These are phyloP conservation scores for Haplographium delicatum DNA, from an alignment of 495 filamentous ascomycete species.

Conservation along the genomic window DNA sequence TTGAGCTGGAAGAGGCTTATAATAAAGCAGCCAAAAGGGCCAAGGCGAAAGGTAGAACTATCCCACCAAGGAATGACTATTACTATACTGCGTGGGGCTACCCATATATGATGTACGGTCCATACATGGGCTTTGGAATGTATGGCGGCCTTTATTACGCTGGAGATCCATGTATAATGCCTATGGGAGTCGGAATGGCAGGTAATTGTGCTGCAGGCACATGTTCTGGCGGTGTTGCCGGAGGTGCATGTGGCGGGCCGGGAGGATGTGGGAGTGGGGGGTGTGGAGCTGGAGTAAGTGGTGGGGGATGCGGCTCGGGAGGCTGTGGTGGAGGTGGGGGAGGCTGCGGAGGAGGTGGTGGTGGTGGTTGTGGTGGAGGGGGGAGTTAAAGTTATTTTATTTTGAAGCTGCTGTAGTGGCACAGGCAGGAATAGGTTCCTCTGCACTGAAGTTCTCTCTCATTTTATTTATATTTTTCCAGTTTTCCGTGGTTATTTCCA, in stretches of 20 bases:
- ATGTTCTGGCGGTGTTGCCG: constrained; percentile 32
- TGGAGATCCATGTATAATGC: constrained; percentile 46
- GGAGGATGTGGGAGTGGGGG: constrained; percentile 34
- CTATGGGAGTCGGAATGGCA: constrained; percentile 39
- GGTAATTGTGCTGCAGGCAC: constrained; percentile 40
- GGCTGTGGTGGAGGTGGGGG: constrained; percentile 31
- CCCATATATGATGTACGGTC: constrained; percentile 36
- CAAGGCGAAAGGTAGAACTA: constrained; percentile 48
- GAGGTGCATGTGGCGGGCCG: constrained; percentile 42
- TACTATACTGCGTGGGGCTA: constrained; percentile 48
- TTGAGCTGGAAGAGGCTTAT: constrained; percentile 55
- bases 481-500: too few relatives aligned
- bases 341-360: constrained; percentile 32
- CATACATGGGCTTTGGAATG: constrained; percentile 30
- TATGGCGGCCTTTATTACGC: constrained; percentile 44
- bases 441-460: too few relatives aligned
- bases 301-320: constrained; percentile 35
- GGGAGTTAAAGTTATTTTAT: too few relatives aligned
- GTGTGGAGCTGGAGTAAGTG: constrained; percentile 34
- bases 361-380: constrained; percentile 25
- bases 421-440: too few relatives aligned
- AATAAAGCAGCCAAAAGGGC: constrained; percentile 57
- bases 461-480: too few relatives aligned
- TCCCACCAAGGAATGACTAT: constrained; percentile 47
- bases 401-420: too few relatives aligned